Evolutionary conservation across 805 yeast species (phyloP).

Genomic region (Kluyveromyces starmeri): DNA sequence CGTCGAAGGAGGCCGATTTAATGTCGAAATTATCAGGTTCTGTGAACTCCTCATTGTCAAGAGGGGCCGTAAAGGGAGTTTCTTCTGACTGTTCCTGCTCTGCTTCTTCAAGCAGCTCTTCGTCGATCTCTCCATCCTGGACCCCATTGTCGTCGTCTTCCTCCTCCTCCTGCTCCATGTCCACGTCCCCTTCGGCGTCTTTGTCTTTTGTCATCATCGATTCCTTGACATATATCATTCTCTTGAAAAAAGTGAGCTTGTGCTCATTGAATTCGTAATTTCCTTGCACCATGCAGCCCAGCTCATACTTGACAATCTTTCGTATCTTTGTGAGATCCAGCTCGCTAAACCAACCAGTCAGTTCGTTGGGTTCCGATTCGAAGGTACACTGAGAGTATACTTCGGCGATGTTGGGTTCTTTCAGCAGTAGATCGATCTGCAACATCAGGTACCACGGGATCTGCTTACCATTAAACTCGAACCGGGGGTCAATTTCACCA

Average conservation of each 20-base stretch:
- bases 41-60: constrained; percentile 8
- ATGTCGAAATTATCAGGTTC: constrained; percentile 17
- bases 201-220: constrained; percentile 25
- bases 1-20: constrained; percentile 23
- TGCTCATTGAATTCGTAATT: constrained; percentile 36
- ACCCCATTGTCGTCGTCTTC: constrained; percentile 27
- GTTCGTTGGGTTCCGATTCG: constrained; percentile 35
- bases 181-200: constrained; percentile 24
- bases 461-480: constrained; percentile 62
- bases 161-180: constrained; percentile 18
- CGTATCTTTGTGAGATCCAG: constrained; percentile 57
- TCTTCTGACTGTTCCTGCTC: constrained; percentile 21
- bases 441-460: constrained; percentile 63
- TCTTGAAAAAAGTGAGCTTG: constrained; percentile 32
- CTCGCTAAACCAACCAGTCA: constrained; percentile 67
- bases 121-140: constrained; percentile 27
- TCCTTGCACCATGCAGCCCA: constrained; percentile 48
- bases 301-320: constrained; percentile 61
- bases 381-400: constrained; percentile 40
- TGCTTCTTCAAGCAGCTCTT: constrained; percentile 25
- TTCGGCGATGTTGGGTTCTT: constrained; percentile 46
- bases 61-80: not conserved
- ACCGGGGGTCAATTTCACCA: constrained; percentile 35
- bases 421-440: constrained; percentile 72
- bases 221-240: constrained; percentile 36